Conservation (phyloP, 1,139 yeast species). For the Magnusiomyces magnusii region DNA sequence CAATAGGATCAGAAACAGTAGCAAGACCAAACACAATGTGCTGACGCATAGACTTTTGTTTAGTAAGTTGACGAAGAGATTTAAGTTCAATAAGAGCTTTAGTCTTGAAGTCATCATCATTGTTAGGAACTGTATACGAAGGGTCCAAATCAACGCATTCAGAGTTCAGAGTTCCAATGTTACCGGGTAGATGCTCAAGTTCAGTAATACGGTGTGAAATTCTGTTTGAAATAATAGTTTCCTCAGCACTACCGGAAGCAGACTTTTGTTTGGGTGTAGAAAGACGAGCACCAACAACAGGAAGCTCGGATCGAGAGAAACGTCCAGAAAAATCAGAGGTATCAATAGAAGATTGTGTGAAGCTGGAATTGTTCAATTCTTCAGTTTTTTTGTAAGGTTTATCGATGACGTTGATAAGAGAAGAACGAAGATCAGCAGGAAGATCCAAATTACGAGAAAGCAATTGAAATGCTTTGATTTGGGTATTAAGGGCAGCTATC, state of each 20-base stretch:
- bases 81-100: slow-evolving; percentile 75
- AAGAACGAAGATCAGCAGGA: slow-evolving; percentile 42
- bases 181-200: slow-evolving; percentile 69
- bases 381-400: slow-evolving; percentile 15
- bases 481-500: slow-evolving; percentile 49
- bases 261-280: background rate
- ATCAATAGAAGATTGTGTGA: slow-evolving; percentile 17
- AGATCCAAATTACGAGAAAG: slow-evolving; percentile 72
- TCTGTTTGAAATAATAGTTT: slow-evolving; percentile 34
- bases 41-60: slow-evolving; percentile 81
- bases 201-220: slow-evolving; percentile 66
- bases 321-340: slow-evolving; percentile 31
- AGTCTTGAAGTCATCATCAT: slow-evolving; percentile 42
- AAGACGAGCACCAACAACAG: slow-evolving; percentile 11
- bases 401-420: slow-evolving; percentile 29
- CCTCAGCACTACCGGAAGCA: slow-evolving; percentile 29
- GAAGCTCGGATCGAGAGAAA: slow-evolving; percentile 32
- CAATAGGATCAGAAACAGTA: slow-evolving; percentile 29
- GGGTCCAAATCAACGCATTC: slow-evolving; percentile 36
- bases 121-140: slow-evolving; percentile 43
- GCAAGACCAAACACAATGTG: slow-evolving; percentile 61
- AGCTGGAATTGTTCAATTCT: slow-evolving; percentile 1
- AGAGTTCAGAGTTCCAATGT: slow-evolving; percentile 55
- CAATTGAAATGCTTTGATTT: slow-evolving; percentile 66
- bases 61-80: slow-evolving; percentile 65